Conservation (phyloP, 345 rosid genomes). For the Salix purpurea region DNA sequence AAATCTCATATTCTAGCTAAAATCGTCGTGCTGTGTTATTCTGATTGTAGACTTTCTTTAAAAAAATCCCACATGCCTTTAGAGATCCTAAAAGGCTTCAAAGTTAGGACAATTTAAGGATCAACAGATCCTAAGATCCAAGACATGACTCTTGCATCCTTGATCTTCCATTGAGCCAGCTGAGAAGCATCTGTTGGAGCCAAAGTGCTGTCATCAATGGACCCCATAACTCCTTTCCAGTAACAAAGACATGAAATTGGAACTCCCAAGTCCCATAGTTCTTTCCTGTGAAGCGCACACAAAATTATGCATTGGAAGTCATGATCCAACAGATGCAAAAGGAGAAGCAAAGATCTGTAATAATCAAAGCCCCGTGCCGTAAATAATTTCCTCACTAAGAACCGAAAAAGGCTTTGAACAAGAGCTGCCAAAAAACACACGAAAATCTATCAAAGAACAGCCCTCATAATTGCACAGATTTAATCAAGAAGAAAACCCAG, state of each 20-base stretch:
- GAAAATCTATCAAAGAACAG: too few relatives aligned
- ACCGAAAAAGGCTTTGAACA: too few relatives aligned
- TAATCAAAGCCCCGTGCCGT: too few relatives aligned
- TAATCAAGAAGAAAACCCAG: too few relatives aligned
- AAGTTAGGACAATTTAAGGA: background rate
- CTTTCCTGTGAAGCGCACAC: background rate
- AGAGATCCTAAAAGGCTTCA: background rate
- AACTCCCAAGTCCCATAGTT: constrained; percentile 14
- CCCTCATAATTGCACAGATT: too few relatives aligned
- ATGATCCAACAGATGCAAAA: too few relatives aligned
- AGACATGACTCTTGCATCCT: constrained; percentile 10
- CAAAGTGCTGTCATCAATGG: background rate
- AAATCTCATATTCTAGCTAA: constrained; percentile 11
- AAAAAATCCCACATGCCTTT: constrained; percentile 1
- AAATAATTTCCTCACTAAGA: too few relatives aligned
- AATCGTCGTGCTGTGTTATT: background rate
- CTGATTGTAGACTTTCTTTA: constrained; percentile 4
- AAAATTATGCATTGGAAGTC: too few relatives aligned
- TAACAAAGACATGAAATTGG: constrained; percentile 6
- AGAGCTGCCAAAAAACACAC: too few relatives aligned
- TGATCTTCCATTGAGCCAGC: background rate
- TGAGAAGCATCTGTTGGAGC: background rate
- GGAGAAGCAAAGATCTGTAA: too few relatives aligned
- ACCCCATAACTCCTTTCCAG: constrained; percentile 5
- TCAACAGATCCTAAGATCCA: background rate